Evolutionary conservation across 148 eudicot species (phyloP).

Genomic region (Rhododendron kiyosumense): DNA sequence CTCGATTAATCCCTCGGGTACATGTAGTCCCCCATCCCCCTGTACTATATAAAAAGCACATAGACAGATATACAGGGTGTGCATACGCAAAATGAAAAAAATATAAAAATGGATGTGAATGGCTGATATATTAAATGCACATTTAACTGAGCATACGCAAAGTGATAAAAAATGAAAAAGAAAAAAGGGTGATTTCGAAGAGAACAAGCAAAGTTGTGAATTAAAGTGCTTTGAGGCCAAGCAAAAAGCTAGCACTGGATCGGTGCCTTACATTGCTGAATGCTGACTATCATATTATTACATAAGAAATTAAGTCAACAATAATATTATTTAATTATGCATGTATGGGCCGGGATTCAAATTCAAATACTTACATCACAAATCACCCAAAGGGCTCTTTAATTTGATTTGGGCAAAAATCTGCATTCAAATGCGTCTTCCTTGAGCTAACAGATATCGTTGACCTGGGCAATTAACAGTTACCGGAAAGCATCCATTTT

Average conservation of each 20-base stretch:
- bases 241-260: neutral
- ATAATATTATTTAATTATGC: neutral
- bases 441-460: neutral
- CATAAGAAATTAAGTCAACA: neutral
- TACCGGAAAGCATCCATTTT: too few relatives aligned
- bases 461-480: neutral
- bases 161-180: conserved; percentile 7
- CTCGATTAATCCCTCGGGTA: too few relatives aligned
- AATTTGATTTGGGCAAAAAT: neutral
- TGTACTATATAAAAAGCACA: neutral
- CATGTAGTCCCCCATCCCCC: too few relatives aligned
- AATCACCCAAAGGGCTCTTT: neutral
- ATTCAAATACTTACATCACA: neutral
- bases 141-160: conserved; percentile 7
- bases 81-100: conserved; percentile 3
- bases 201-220: conserved; percentile 1
- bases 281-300: neutral
- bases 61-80: neutral
- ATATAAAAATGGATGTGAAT: neutral
- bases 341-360: neutral
- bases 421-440: neutral
- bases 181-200: neutral
- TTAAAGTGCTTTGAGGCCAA: conserved; percentile 2
- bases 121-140: neutral
- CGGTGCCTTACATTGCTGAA: neutral